phyloP scores from a whole-genome alignment of 495 filamentous ascomycete genomes.

The Penicillium alfredii region DNA sequence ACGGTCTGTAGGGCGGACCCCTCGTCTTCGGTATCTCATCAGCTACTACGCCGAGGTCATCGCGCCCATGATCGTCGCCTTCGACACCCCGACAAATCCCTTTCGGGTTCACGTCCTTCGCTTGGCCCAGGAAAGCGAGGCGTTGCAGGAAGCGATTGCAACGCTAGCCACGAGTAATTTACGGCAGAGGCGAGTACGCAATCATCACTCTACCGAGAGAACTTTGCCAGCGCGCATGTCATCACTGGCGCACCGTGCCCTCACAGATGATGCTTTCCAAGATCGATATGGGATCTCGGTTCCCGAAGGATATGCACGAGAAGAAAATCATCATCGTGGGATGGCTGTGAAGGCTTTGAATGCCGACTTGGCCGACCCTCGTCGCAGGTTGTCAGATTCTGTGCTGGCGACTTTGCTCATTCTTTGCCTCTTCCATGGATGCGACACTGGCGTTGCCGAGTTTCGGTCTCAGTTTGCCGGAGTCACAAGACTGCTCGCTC shows the following conservation, averaged over 20 bases:
- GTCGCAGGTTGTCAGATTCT: conserved; percentile 72
- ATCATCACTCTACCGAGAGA: conserved; percentile 37
- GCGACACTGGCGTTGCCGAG: conserved; percentile 83
- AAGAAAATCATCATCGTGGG: conserved; percentile 77
- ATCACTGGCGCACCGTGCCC: conserved; percentile 43
- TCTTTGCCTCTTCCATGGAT: conserved; percentile 87
- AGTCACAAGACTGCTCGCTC: conserved; percentile 82
- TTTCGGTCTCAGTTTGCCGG: conserved; percentile 93
- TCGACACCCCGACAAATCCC: conserved; percentile 79
- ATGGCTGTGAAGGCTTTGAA: conserved; percentile 79
- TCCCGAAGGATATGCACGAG: conserved; percentile 43
- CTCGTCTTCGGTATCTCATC: conserved; percentile 53
- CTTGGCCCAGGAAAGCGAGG: conserved; percentile 70
- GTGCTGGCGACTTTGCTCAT: conserved; percentile 83
- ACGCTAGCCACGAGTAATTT: conserved; percentile 85
- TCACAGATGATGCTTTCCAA: conserved; percentile 36
- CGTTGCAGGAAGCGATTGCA: conserved; percentile 86
- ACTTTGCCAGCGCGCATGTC: conserved; percentile 44
- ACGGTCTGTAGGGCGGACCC: conserved; percentile 46
- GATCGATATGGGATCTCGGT: conserved; percentile 30
- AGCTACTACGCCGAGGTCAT: conserved; percentile 76
- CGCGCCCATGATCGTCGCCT: conserved; percentile 83
- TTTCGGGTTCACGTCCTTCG: conserved; percentile 80
- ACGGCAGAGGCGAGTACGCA: conserved; percentile 41
- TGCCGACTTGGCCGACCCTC: conserved; percentile 68